Evolutionary conservation across 805 yeast genomes (phyloP).

Genomic region (Candida oleophila): DNA sequence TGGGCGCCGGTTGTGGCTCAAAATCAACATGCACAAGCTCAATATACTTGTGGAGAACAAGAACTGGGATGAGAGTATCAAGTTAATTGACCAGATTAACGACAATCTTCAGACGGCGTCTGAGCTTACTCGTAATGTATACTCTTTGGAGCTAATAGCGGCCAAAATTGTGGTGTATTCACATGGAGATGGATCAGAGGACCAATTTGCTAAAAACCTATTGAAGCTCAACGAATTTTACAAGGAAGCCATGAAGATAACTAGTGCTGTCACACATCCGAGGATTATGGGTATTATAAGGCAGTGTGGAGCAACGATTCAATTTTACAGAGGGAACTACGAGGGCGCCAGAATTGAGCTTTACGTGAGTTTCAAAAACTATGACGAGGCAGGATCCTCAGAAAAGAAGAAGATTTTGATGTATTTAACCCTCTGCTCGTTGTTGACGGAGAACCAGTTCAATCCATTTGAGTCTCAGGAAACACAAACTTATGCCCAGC

Average conservation of each 20-base stretch:
- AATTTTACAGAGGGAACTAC: conserved; percentile 59
- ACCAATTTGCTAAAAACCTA: conserved; percentile 9
- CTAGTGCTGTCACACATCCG: conserved; percentile 74
- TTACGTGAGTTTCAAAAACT: conserved; percentile 43
- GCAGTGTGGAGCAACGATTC: conserved; percentile 73
- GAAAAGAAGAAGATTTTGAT: conserved; percentile 56
- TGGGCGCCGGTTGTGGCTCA: conserved; percentile 42
- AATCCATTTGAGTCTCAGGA: conserved; percentile 76
- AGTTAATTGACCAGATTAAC: conserved; percentile 37
- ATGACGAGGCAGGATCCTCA: conserved; percentile 44
- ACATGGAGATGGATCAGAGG: conserved; percentile 28
- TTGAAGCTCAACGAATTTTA: conserved; percentile 48
- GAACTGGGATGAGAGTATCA: conserved; percentile 30
- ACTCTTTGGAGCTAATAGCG: conserved; percentile 63
- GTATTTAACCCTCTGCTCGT: conserved; percentile 59
- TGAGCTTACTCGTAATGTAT: conserved; percentile 47
- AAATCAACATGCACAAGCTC: conserved; percentile 46
- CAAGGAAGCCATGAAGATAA: conserved; percentile 39
- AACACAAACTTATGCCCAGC: conserved; percentile 49
- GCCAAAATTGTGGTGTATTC: conserved; percentile 58
- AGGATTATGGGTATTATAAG: conserved; percentile 68
- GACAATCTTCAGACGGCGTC: conserved; percentile 33
- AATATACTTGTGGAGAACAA: conserved; percentile 32
- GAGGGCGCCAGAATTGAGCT: conserved; percentile 64
- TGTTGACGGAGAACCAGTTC: conserved; percentile 62